Percentiles rank a stretch among this genome's conserved stretches.
Evolutionary conservation across 768 basidiomycete species (phyloP).

Genomic region (Filobasidium wieringae): DNA sequence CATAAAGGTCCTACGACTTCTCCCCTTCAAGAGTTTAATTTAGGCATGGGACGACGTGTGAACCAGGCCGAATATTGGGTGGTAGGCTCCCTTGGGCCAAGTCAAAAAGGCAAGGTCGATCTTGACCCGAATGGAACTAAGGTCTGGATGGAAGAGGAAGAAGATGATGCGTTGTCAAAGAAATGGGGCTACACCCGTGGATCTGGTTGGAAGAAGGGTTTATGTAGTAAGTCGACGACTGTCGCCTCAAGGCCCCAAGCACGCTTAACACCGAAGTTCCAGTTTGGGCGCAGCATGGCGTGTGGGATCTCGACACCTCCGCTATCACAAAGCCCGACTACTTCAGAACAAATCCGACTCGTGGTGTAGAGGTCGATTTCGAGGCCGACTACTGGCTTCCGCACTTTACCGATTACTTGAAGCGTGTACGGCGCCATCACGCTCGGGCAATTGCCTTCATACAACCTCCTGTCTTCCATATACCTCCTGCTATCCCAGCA

Average conservation of each 20-base stretch:
- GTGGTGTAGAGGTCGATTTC: constrained; percentile 47
- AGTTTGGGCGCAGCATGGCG: constrained; percentile 76
- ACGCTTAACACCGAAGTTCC: constrained; percentile 41
- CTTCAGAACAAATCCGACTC: constrained; percentile 48
- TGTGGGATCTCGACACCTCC: constrained; percentile 67
- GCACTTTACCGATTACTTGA: constrained; percentile 36
- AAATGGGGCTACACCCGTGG: constrained; percentile 78
- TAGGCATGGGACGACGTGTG: constrained; percentile 69
- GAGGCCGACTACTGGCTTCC: constrained; percentile 65
- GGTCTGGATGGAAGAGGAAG: constrained; percentile 59
- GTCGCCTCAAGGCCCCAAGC: neutral
- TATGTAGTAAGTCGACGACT: constrained; percentile 33
- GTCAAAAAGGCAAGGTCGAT: constrained; percentile 57
- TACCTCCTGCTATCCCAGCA: constrained; percentile 54
- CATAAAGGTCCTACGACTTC: constrained; percentile 83
- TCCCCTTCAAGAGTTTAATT: constrained; percentile 64
- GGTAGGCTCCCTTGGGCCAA: constrained; percentile 69
- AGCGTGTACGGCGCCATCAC: constrained; percentile 46
- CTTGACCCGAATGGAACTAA: constrained; percentile 73
- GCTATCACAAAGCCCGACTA: constrained; percentile 61
- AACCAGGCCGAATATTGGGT: constrained; percentile 72
- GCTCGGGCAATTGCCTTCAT: constrained; percentile 79
- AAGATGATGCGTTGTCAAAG: constrained; percentile 41
- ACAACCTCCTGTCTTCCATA: constrained; percentile 78
- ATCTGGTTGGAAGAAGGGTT: constrained; percentile 33